These are phyloP conservation scores for Hypoxylon sp. DNA, from an alignment of 2,329 filamentous ascomycete species.

Conservation along the genomic window DNA sequence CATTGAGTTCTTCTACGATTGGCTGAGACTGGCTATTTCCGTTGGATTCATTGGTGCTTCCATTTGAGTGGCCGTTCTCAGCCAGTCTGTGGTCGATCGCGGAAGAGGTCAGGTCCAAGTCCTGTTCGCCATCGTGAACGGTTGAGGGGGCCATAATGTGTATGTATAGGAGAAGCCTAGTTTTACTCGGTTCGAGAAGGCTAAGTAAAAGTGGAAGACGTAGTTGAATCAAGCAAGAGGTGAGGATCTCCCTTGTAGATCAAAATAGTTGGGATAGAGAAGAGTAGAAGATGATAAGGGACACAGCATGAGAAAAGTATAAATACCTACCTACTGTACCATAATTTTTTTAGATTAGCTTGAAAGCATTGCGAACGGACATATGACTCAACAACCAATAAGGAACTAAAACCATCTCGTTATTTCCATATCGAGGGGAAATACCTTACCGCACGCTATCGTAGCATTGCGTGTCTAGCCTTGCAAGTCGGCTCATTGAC, in stretches of 20 bases:
- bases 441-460: no score
- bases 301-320: conserved; percentile 19
- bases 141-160: conserved; percentile 58
- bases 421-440: conserved; percentile 6
- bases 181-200: not conserved
- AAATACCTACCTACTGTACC: no score
- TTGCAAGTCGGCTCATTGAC: conserved; percentile 18
- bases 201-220: no score
- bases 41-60: conserved; percentile 36
- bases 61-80: conserved; percentile 44
- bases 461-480: conserved; percentile 8
- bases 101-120: conserved; percentile 60
- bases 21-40: conserved; percentile 49
- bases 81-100: conserved; percentile 61
- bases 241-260: conserved; percentile 5
- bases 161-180: not conserved
- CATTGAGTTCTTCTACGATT: conserved; percentile 67
- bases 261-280: conserved; percentile 5
- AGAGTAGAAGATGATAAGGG: not conserved
- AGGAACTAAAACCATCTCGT: not conserved
- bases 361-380: no score
- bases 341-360: no score
- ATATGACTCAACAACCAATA: conserved; percentile 35
- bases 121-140: conserved; percentile 52
- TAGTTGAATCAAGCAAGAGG: conserved; percentile 2